phyloP scores from a whole-genome alignment of 331 rosid genomes.

The Stylosanthes scabra region DNA sequence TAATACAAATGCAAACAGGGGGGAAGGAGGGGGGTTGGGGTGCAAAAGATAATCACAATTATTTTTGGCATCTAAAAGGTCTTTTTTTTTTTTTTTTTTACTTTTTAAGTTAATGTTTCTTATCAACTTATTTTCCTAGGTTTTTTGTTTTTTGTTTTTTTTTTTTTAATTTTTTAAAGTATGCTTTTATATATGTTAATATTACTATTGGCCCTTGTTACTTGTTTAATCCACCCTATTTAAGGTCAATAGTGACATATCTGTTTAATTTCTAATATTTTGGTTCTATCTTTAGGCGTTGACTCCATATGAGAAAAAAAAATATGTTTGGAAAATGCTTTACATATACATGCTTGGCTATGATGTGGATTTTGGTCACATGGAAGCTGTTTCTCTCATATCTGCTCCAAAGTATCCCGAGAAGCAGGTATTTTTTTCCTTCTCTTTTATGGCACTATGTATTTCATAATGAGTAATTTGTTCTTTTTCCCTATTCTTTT shows the following conservation, averaged over 20 bases:
- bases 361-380: slow-evolving; percentile 99
- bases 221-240: slow-evolving; percentile 29
- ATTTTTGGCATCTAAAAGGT: not conserved
- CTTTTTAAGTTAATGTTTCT: slow-evolving; percentile 2
- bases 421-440: slow-evolving; percentile 73
- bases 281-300: slow-evolving; percentile 70
- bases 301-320: slow-evolving; percentile 96
- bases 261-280: slow-evolving; percentile 35
- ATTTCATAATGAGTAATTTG: slow-evolving; percentile 7
- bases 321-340: slow-evolving; percentile 99
- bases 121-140: slow-evolving; percentile 1
- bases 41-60: too few species aligned
- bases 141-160: too few species aligned
- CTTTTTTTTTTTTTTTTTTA: not conserved
- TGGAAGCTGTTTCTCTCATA: slow-evolving; percentile 99
- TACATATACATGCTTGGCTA: slow-evolving; percentile 97
- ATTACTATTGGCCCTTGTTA: slow-evolving; percentile 3
- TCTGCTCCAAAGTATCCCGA: slow-evolving; percentile 99
- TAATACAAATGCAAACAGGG: too few species aligned
- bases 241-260: slow-evolving; percentile 22
- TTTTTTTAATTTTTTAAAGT: too few species aligned
- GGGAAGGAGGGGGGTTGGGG: too few species aligned
- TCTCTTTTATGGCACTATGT: slow-evolving; percentile 5
- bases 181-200: too few species aligned
- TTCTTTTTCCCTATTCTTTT: not conserved